Percentiles rank a stretch among this genome's conserved stretches.
Evolutionary conservation across 1,284 basidiomycete genomes (phyloP).

Genomic region (Apiotrichum sp.): DNA sequence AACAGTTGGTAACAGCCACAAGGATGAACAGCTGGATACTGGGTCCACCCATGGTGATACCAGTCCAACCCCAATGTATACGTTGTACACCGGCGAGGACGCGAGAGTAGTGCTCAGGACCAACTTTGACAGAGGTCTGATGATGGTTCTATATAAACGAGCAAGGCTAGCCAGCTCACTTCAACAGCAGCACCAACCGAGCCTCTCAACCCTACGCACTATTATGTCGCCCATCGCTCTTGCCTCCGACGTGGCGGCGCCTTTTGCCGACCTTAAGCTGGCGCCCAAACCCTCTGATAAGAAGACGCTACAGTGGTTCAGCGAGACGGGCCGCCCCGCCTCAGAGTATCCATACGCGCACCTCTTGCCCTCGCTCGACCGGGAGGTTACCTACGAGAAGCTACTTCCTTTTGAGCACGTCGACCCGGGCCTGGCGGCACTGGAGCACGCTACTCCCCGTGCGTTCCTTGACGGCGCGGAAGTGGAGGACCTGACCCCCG

Average conservation of each 20-base stretch:
- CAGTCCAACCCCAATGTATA: no score
- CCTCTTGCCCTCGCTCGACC: constrained; percentile 2
- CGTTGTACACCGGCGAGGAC: no score
- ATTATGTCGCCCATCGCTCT: neutral
- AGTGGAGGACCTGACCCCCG: constrained; percentile 58
- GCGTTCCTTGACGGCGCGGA: constrained; percentile 58
- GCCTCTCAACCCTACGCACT: no score
- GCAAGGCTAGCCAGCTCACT: no score
- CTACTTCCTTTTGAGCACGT: constrained; percentile 64
- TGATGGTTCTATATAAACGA: no score
- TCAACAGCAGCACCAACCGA: no score
- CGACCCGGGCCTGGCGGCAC: constrained; percentile 64
- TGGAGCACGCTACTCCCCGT: constrained; percentile 57
- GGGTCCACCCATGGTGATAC: no score
- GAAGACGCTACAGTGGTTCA: constrained; percentile 1
- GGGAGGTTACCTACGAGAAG: constrained; percentile 46
- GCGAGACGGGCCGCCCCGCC: constrained; percentile 7
- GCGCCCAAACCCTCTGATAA: neutral
- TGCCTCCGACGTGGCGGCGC: neutral
- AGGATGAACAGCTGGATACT: no score
- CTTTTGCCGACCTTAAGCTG: neutral
- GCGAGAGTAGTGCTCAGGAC: no score
- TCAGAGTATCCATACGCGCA: constrained; percentile 7
- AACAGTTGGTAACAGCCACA: no score
- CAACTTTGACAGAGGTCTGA: no score